Conservation (phyloP, 257 asterid species). For the Plantago elongata region DNA sequence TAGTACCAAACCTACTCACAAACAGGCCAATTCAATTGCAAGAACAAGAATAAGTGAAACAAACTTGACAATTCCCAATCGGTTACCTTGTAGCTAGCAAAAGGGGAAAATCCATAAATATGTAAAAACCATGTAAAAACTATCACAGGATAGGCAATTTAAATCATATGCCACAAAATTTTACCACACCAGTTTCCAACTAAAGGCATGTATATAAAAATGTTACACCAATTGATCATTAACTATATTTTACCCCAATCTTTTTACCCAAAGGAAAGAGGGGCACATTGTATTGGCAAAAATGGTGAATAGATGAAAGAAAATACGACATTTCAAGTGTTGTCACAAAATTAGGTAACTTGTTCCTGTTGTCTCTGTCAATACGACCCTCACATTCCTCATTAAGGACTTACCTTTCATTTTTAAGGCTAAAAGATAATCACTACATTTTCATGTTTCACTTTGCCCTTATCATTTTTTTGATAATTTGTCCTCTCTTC, state of each 20-base stretch:
- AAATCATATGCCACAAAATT: no score
- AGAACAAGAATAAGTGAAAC: not conserved
- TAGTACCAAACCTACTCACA: no score
- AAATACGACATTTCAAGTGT: constrained; percentile 38
- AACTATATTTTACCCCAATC: not conserved
- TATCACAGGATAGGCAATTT: not conserved
- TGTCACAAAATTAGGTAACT: constrained; percentile 39
- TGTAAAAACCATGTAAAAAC: not conserved
- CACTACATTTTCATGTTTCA: constrained; percentile 18
- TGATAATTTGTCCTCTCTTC: constrained; percentile 2
- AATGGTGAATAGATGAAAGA: constrained; percentile 18
- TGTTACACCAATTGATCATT: not conserved
- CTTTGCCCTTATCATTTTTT: constrained; percentile 9
- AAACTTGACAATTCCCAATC: not conserved
- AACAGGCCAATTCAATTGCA: no score
- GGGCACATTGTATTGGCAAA: constrained; percentile 25
- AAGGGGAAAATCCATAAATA: not conserved
- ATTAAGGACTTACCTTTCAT: constrained; percentile 21
- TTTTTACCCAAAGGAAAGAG: constrained; percentile 19
- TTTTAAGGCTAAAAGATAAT: constrained; percentile 21
- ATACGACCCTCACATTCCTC: constrained; percentile 28
- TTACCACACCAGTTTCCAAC: no score
- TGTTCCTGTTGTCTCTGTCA: constrained; percentile 26
- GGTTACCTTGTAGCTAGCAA: not conserved
- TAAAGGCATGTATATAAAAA: not conserved